Percentiles rank a stretch among this genome's conserved stretches.
Evolutionary conservation across 768 basidiomycete genomes (phyloP).

Genomic region (Leccinum broughii): DNA sequence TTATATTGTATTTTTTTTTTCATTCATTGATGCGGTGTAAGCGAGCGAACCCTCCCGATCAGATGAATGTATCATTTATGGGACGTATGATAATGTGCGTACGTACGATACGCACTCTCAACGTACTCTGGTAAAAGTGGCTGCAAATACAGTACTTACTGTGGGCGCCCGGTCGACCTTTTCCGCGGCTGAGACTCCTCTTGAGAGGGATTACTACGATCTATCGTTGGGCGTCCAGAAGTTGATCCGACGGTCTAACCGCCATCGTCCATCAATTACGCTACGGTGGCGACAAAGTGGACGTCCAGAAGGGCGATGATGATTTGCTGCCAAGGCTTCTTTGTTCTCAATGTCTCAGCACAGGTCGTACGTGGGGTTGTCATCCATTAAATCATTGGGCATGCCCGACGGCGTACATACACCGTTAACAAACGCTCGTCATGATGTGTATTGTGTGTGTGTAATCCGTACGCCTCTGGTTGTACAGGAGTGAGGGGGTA

Average conservation of each 20-base stretch:
- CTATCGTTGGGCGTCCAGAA: neutral
- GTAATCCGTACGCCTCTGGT: neutral
- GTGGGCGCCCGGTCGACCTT: too few species aligned
- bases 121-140: too few species aligned
- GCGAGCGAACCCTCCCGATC: neutral
- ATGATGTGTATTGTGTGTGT: neutral
- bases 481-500: neutral
- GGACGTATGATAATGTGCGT: too few species aligned
- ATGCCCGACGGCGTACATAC: neutral
- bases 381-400: neutral
- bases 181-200: neutral
- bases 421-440: neutral
- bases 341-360: neutral
- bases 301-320: neutral
- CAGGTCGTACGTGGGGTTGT: neutral
- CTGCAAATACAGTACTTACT: too few species aligned
- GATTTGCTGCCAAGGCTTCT: neutral
- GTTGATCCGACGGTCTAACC: neutral
- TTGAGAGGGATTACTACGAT: neutral
- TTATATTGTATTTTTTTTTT: neutral
- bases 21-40: neutral
- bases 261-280: neutral
- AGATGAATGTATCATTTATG: neutral
- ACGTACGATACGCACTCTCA: too few species aligned
- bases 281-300: neutral